Evolutionary conservation across 2,329 filamentous ascomycete genomes (phyloP).

Genomic region (Phoma herbarum): DNA sequence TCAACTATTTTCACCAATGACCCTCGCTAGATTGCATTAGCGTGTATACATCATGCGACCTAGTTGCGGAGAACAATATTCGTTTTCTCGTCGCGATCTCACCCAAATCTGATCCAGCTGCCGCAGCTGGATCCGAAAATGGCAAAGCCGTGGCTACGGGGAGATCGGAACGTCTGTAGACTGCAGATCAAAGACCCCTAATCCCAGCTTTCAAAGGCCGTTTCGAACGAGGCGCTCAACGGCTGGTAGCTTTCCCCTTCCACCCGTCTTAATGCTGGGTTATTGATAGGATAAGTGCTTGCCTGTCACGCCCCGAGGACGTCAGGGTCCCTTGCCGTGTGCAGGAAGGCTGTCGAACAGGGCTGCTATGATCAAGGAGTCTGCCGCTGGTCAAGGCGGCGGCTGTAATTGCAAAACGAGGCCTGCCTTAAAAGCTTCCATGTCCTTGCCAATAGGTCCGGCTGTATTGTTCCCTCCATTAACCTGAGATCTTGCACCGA

Average conservation of each 20-base stretch:
- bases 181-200: slow-evolving; percentile 16
- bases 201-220: slow-evolving; percentile 9
- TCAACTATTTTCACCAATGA: not conserved
- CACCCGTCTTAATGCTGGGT: slow-evolving; percentile 5
- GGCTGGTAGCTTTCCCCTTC: slow-evolving; percentile 15
- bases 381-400: slow-evolving; percentile 13
- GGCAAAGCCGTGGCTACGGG: slow-evolving; percentile 17
- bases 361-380: slow-evolving; percentile 8
- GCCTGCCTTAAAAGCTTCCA: slow-evolving; percentile 25
- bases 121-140: slow-evolving; percentile 3
- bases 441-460: slow-evolving; percentile 28
- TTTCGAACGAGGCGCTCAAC: slow-evolving; percentile 16
- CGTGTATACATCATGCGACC: slow-evolving; percentile 22
- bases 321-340: slow-evolving; percentile 1
- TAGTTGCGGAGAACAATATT: slow-evolving; percentile 12
- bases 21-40: slow-evolving; percentile 13
- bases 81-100: slow-evolving; percentile 19
- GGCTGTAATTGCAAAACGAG: slow-evolving; percentile 15
- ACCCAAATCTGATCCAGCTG: not conserved
- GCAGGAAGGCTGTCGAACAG: slow-evolving; percentile 11
- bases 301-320: slow-evolving; percentile 1
- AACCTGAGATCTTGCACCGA: slow-evolving; percentile 14
- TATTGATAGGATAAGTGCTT: slow-evolving; percentile 9
- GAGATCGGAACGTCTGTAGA: slow-evolving; percentile 6
- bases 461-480: slow-evolving; percentile 25